A percentile compares a stretch with the other conserved stretches of the same genome.
Evolutionary conservation across 2,329 filamentous ascomycete genomes (phyloP).

Genomic region (Cucurbitaria berberidis): DNA sequence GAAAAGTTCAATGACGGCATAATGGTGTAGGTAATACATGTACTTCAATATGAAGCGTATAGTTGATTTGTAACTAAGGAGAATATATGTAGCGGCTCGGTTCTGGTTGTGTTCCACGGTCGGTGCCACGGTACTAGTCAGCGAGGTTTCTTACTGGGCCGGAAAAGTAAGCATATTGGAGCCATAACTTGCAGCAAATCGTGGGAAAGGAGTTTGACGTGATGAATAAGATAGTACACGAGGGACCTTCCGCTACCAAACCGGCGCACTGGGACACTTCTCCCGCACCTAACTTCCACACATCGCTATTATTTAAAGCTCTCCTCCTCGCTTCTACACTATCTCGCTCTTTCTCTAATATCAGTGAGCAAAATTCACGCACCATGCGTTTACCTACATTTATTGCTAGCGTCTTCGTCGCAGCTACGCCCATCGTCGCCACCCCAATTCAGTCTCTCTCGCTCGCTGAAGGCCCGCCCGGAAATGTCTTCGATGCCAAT

Average conservation of each 20-base stretch:
- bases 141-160: not conserved
- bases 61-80: too few species aligned
- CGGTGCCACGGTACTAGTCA: too few species aligned
- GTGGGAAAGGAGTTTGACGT: not conserved
- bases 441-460: not conserved
- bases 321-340: not conserved
- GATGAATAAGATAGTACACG: not conserved
- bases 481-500: slow-evolving; percentile 1
- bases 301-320: not conserved
- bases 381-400: not conserved
- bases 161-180: too few species aligned
- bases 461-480: not conserved
- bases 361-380: not conserved
- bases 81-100: too few species aligned
- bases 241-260: not conserved
- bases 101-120: too few species aligned
- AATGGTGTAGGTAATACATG: too few species aligned
- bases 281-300: not conserved
- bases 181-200: not conserved
- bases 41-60: too few species aligned
- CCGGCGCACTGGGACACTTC: not conserved
- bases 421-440: not conserved
- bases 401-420: not conserved
- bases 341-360: not conserved
- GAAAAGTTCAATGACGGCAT: too few species aligned